A percentile compares a stretch with the other conserved stretches of the same genome.
These are phyloP conservation scores for Epichloe gansuensis DNA, from an alignment of 2,329 filamentous ascomycete genomes.

Conservation along the genomic window DNA sequence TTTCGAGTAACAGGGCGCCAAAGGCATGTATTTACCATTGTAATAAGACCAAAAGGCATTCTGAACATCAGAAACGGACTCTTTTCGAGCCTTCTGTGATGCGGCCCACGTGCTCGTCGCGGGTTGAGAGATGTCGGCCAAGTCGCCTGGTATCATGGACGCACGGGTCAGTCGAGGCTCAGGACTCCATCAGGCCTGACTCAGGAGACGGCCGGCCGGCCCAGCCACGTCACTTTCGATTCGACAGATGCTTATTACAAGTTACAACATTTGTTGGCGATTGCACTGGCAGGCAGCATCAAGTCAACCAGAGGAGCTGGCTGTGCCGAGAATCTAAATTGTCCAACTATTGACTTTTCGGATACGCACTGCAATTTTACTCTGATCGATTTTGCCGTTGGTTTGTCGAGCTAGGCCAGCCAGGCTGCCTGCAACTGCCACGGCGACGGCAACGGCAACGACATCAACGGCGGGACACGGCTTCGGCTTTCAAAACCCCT, in stretches of 20 bases:
- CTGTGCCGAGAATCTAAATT: too few relatives aligned
- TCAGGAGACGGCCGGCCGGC: neutral
- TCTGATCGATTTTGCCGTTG: too few relatives aligned
- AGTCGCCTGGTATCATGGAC: neutral
- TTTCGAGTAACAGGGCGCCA: neutral
- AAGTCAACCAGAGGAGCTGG: neutral
- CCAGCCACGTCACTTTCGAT: constrained; percentile 6
- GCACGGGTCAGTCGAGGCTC: neutral
- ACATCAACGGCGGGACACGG: too few relatives aligned
- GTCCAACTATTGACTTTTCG: too few relatives aligned
- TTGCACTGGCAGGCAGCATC: neutral
- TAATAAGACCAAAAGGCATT: constrained; percentile 1
- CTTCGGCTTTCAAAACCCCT: too few relatives aligned
- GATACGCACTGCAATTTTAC: too few relatives aligned
- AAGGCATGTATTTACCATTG: constrained; percentile 4
- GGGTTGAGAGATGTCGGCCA: too few relatives aligned
- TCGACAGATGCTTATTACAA: neutral
- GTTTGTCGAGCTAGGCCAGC: too few relatives aligned
- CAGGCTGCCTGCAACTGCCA: too few relatives aligned
- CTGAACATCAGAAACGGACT: neutral
- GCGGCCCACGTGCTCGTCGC: too few relatives aligned
- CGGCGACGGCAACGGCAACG: too few relatives aligned
- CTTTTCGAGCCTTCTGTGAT: neutral
- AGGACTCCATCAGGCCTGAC: too few relatives aligned
- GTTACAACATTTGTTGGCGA: neutral